Conservation (phyloP, 257 asterid species). For the Solanum bulbocastanum region DNA sequence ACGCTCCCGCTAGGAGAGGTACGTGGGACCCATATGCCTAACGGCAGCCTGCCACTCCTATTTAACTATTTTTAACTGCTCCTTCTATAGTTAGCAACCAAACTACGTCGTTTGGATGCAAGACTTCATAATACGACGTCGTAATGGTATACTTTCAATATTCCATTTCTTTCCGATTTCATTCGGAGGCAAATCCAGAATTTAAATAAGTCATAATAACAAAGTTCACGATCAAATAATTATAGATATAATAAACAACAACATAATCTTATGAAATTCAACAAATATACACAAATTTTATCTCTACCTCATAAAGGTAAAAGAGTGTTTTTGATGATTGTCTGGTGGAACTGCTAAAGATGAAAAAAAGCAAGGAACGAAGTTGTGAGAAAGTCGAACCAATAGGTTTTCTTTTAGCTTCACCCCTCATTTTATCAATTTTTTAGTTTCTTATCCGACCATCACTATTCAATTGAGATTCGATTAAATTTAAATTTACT, state of each 20-base stretch:
- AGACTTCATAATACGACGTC: background rate
- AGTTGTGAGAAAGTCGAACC: too few relatives aligned
- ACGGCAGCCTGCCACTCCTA: background rate
- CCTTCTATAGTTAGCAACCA: background rate
- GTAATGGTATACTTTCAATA: background rate
- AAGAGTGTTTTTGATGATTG: fast-evolving
- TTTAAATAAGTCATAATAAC: background rate
- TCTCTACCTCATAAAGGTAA: fast-evolving
- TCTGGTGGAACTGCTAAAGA: too few relatives aligned
- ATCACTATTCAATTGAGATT: background rate
- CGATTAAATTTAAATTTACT: background rate
- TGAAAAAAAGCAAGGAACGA: too few relatives aligned
- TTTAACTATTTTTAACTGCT: background rate
- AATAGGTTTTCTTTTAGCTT: background rate
- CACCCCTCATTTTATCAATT: background rate
- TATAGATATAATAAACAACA: background rate
- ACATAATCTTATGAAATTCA: background rate
- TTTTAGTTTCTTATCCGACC: background rate
- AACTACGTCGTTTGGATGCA: background rate
- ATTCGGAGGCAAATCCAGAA: background rate
- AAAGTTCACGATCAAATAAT: background rate
- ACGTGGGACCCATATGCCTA: background rate
- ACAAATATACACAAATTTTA: background rate
- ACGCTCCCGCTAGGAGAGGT: background rate
- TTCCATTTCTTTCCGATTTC: too few relatives aligned